Percentiles rank a stretch among this genome's conserved stretches.
Conservation (phyloP, 163 green algal genomes). For the Picocystis sp. region DNA sequence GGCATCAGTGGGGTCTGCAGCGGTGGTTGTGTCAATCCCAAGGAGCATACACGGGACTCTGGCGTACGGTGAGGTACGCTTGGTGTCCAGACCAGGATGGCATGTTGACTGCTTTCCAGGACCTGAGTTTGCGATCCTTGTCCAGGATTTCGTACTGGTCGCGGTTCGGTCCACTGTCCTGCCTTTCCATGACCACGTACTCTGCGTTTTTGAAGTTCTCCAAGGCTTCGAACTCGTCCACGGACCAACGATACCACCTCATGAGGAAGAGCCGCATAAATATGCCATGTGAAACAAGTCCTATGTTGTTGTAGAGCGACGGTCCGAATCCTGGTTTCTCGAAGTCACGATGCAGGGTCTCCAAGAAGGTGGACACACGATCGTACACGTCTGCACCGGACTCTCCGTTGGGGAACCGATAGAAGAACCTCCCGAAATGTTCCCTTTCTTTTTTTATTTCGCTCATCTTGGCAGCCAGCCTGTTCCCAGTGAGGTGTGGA, state of each 20-base stretch:
- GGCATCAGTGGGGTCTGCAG: no score
- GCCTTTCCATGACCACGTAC: no score
- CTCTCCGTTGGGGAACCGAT: conserved; percentile 8
- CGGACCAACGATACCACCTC: conserved; percentile 8
- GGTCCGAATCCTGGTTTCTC: conserved; percentile 1
- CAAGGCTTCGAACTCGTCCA: conserved; percentile 5
- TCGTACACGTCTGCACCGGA: conserved; percentile 10
- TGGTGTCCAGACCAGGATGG: no score
- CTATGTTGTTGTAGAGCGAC: no score
- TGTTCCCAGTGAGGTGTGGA: no score
- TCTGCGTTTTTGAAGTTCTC: conserved; percentile 1
- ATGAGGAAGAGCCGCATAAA: conserved; percentile 6
- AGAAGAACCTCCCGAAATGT: conserved; percentile 6
- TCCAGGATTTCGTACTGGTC: no score
- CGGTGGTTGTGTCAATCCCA: no score
- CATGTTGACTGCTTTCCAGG: no score
- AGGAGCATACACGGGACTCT: no score
- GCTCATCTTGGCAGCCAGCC: conserved; percentile 1
- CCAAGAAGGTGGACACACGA: conserved; percentile 1
- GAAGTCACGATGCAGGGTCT: conserved; percentile 6
- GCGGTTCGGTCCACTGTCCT: no score
- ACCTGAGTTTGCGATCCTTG: no score
- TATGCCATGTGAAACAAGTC: conserved; percentile 3
- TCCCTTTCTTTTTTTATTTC: neutral
- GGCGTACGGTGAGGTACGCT: no score